Evolutionary conservation across 2,329 filamentous ascomycete genomes (phyloP).

Genomic region (Penicillium sp.): DNA sequence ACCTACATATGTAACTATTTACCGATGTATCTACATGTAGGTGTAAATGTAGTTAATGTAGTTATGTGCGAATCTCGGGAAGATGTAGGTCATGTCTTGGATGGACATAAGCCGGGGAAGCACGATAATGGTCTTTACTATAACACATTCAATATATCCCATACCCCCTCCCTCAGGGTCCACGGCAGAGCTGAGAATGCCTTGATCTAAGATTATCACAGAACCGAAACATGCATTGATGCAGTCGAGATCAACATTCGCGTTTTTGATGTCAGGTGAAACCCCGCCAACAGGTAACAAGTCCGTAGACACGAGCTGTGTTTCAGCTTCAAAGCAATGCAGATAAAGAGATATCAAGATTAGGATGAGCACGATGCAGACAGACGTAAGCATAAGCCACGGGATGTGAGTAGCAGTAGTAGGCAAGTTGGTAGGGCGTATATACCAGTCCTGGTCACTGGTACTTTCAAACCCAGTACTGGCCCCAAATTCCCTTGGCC

Average conservation of each 20-base stretch:
- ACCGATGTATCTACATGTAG: not conserved
- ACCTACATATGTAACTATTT: not conserved
- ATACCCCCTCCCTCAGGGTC: not conserved
- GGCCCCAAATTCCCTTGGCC: conserved; percentile 69
- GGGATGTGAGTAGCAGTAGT: no score
- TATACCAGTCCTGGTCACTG: not conserved
- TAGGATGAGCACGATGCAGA: not conserved
- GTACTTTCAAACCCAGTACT: conserved; percentile 68
- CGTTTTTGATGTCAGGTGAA: not conserved
- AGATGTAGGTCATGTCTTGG: not conserved
- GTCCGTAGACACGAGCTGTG: not conserved
- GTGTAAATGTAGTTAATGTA: not conserved
- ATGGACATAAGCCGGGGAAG: not conserved
- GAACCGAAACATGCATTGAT: conserved; percentile 4
- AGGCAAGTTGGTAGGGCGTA: not conserved
- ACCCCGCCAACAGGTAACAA: not conserved
- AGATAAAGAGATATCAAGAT: not conserved
- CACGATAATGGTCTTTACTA: not conserved
- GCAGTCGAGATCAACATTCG: conserved; percentile 2
- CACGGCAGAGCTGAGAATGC: not conserved
- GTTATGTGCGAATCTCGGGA: not conserved
- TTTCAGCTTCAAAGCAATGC: not conserved
- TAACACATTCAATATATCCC: not conserved
- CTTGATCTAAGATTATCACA: not conserved
- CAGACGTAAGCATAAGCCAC: not conserved